phyloP scores from a whole-genome alignment of 2,329 filamentous ascomycete genomes.

The Talaromyces sp. region DNA sequence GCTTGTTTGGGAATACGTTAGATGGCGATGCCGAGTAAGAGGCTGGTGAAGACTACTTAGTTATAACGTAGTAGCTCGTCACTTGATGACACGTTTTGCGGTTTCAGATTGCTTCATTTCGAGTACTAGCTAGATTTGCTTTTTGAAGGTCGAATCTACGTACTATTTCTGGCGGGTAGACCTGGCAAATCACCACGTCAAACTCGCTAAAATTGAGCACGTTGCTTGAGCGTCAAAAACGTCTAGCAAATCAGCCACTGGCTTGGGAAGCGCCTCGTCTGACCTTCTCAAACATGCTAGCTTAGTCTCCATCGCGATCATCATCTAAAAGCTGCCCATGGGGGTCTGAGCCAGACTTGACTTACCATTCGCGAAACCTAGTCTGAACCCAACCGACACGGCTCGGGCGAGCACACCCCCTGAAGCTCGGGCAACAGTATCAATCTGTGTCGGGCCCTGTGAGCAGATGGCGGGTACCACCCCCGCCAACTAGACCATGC shows the following conservation, averaged over 20 bases:
- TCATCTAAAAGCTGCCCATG: background rate
- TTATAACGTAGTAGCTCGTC: too few species aligned
- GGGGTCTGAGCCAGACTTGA: background rate
- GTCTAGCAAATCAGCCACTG: background rate
- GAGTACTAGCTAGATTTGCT: background rate
- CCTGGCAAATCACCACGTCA: background rate
- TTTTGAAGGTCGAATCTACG: background rate
- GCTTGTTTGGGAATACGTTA: background rate
- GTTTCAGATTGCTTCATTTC: constrained; percentile 7
- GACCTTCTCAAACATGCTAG: background rate
- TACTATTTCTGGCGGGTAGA: background rate
- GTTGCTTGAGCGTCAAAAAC: constrained; percentile 1
- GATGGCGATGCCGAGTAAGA: background rate
- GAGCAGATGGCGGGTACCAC: background rate
- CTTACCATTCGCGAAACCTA: background rate
- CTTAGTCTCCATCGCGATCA: background rate
- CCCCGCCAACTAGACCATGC: background rate
- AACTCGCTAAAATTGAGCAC: background rate
- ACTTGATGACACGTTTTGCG: background rate
- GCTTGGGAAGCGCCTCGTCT: background rate
- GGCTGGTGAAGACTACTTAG: background rate
- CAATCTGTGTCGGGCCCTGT: background rate
- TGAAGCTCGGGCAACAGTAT: background rate
- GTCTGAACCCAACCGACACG: background rate
- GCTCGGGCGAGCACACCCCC: background rate